Evolutionary conservation across 106 monocot genomes (phyloP), one percentile per base, ranked within the genome.

Genomic region (Acorus calamus): DNA sequence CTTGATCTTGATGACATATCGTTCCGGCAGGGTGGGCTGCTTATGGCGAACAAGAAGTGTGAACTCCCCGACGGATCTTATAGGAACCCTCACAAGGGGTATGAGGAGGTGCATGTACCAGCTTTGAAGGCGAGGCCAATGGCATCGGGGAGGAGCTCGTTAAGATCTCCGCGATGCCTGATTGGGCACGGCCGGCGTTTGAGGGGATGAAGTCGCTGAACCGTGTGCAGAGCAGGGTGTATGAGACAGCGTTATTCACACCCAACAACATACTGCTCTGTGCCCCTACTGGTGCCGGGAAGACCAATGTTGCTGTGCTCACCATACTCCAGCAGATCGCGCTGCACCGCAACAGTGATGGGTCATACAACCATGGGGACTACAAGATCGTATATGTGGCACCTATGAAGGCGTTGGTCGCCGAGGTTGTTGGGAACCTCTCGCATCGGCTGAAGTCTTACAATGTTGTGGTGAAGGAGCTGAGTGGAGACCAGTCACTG

Each of bases 381-480:
- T 91, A 73, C 62, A 98, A 98, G 73, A 88, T 91, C 72, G 85
- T 98, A 59, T 98, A 98, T 69, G 92, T 98, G 55, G 92, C 98
- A 7, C 98, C 92, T 4, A 92, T 98, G 98, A 98, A 98, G 75
- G 98, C 92, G 66, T 77, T 98, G 69, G 98, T 98, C 55, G 98
- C 91, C 49, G 98, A 98, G 60, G 79, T 92, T 45, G 91, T 91
- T 60, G 88, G 98, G 11, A 98, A 98, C 66, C 75, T 98, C 62
- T 92, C 92, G 3, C 51, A 77, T 56, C 84, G 98, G n/a, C 62
- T 98, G 10, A 77, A 86, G 28, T 74, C 76, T 43, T 98, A 83
- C 46, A 63, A 81, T 70, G 51, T 92, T 71, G 73, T 76, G 75
- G 98, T 98, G 7, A 88, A 54, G 63, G 98, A 98, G 63, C 92